Evolutionary conservation across 257 asterid species (phyloP), one percentile per base, ranked within the genome.

Genomic region (Euphrasia confusa): DNA sequence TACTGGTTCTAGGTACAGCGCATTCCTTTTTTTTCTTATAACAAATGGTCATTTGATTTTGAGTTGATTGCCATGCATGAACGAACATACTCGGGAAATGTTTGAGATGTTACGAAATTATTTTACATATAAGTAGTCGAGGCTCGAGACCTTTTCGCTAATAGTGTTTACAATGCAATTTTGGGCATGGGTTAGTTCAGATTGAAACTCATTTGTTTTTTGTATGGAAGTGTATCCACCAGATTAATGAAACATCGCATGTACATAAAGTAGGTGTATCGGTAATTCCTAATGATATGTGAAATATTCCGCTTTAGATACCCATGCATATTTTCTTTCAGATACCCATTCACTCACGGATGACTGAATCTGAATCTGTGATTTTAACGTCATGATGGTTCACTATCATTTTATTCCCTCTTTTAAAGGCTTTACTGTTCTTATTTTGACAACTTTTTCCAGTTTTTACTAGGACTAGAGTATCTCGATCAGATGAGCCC

Each of bases 281-380:
- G 62, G 8, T 37, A 54, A 21, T 54, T 54, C 33, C 15, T 24
- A 24, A 37, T 24, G 63, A 13, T 21, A 21, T 54, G 30, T 14
- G 35, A 40, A 37, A 54, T 4, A 30, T 33, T 64, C 37, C 56
- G 5, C 13, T 5, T 18, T 15, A 50, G 8, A 10, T 5, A 12
- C 28, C 15, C 32, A 2, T 65, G 14, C 17, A 11, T 24, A 13
- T 27, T 65, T 21, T 52, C 39, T 54, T 26, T 45, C 4, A 24
- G 21, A 54, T 39, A 14, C 6, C 45, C 28, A 7, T 35, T 30
- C n/a, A 35, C 53, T 35, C 42, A 10, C 24, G 33, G 27, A 24
- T 65, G 15, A 53, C 39, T 54, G 50, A 11, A 54, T 52, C 24
- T 13, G 35, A 2, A 50, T n/a, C 33, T 64, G n/a, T 32, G 59